Evolutionary conservation across 2,329 filamentous ascomycete genomes (phyloP).

Genomic region (Botrytis sinoallii): DNA sequence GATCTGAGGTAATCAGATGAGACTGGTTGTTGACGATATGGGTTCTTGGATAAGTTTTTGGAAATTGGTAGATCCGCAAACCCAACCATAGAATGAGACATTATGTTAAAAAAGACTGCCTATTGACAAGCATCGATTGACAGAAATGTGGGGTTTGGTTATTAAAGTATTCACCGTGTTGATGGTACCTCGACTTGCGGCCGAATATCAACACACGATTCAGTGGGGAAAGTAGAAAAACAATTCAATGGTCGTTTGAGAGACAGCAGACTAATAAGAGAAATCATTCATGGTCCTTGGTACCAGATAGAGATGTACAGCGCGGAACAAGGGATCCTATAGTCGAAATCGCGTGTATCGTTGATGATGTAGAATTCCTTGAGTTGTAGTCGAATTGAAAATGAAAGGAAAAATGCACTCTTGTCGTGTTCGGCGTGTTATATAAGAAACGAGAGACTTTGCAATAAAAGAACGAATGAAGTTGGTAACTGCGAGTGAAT

Average conservation of each 20-base stretch:
- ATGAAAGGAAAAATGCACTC: background rate
- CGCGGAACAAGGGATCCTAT: background rate
- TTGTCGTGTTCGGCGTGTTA: background rate
- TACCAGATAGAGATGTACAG: background rate
- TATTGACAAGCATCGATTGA: background rate
- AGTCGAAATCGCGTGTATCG: background rate
- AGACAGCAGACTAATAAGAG: background rate
- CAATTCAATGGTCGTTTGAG: background rate
- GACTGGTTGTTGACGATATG: background rate
- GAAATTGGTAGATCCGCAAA: background rate
- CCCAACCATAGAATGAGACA: constrained; percentile 8
- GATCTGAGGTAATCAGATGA: constrained; percentile 7
- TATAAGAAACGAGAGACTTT: background rate
- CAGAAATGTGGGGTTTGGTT: background rate
- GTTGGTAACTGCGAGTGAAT: background rate
- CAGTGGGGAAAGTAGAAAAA: background rate
- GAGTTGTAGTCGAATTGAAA: background rate
- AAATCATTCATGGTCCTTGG: background rate
- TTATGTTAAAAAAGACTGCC: background rate
- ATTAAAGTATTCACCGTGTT: background rate
- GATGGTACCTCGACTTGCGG: background rate
- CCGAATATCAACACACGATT: background rate
- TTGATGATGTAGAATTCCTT: background rate
- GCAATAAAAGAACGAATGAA: background rate
- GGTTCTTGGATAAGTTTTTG: constrained; percentile 4